A percentile compares a stretch with the other conserved stretches of the same genome.
Conservation (phyloP, 345 rosid genomes). For the Pelargonium nanum region DNA sequence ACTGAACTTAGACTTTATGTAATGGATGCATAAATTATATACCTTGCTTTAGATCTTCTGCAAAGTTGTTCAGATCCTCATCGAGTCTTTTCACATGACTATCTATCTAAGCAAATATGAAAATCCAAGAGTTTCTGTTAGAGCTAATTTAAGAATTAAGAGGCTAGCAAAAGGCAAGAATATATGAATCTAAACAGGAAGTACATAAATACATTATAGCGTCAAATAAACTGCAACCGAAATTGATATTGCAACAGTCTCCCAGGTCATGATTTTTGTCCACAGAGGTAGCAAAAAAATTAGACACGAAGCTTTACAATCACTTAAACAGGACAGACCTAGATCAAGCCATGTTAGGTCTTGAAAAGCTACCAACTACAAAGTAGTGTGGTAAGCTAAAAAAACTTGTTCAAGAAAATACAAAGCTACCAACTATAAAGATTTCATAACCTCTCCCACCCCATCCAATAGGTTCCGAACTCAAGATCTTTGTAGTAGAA, state of each 20-base stretch:
- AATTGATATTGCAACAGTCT: background rate
- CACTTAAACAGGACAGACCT: background rate
- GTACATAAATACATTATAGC: background rate
- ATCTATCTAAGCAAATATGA: slow-evolving; percentile 49
- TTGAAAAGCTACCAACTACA: background rate
- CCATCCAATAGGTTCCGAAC: too few species aligned
- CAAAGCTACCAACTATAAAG: background rate
- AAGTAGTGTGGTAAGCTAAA: too few species aligned
- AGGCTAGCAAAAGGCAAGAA: background rate
- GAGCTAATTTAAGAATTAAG: background rate
- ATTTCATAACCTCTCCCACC: too few species aligned
- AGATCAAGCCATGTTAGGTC: background rate
- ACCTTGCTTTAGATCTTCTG: slow-evolving; percentile 97
- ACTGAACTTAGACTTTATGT: background rate
- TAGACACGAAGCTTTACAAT: background rate
- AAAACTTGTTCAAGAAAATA: too few species aligned
- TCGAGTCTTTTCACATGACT: slow-evolving; percentile 89
- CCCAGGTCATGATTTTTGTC: background rate
- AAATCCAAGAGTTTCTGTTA: slow-evolving; percentile 1
- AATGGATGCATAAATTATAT: slow-evolving; percentile 5
- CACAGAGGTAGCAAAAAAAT: background rate
- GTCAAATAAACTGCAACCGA: background rate
- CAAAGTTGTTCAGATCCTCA: slow-evolving; percentile 82
- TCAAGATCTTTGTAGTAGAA: too few species aligned
- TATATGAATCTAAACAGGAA: background rate